A percentile compares a stretch with the other conserved stretches of the same genome.
Evolutionary conservation across 306 rosid genomes (phyloP).

Genomic region (Cucumis hystrix): DNA sequence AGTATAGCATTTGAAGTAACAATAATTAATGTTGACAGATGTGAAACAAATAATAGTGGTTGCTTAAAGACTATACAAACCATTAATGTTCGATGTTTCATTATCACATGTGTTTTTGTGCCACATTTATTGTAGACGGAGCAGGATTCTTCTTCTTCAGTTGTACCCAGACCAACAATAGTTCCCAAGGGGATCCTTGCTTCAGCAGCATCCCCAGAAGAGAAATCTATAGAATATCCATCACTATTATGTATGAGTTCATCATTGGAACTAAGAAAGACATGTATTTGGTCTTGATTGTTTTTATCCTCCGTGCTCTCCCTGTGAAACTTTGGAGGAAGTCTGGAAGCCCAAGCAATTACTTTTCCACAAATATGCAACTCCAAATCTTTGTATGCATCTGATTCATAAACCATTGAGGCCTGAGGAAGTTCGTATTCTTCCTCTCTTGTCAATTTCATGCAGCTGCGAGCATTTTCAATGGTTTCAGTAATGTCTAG

Average conservation of each 20-base stretch:
- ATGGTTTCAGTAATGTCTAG: conserved; percentile 20
- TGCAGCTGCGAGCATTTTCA: conserved; percentile 16
- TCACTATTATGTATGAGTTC: conserved; percentile 15
- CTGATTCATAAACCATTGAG: conserved; percentile 23
- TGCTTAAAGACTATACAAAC: conserved; percentile 30
- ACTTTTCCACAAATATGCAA: conserved; percentile 69
- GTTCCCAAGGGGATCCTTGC: conserved; percentile 58
- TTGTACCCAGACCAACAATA: conserved; percentile 71
- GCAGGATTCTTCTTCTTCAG: conserved; percentile 78
- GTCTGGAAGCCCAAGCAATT: conserved; percentile 65
- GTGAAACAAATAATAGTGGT: conserved; percentile 2
- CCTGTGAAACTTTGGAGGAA: conserved; percentile 35
- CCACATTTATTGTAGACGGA: conserved; percentile 52
- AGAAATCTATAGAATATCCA: conserved; percentile 18
- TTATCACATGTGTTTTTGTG: conserved; percentile 61
- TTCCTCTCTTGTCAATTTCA: conserved; percentile 16
- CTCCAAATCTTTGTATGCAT: conserved; percentile 65
- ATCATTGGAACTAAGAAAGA: conserved; percentile 44
- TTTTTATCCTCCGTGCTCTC: conserved; percentile 27
- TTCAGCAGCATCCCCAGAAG: conserved; percentile 21
- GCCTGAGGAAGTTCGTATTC: conserved; percentile 17
- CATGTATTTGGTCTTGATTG: conserved; percentile 53
- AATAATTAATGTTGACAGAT: not conserved
- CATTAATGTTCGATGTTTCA: conserved; percentile 91
- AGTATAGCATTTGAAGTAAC: not conserved